Percentiles rank a stretch among this genome's conserved stretches.
phyloP scores from a whole-genome alignment of 1,284 basidiomycete genomes.

The Abortiporus biennis region DNA sequence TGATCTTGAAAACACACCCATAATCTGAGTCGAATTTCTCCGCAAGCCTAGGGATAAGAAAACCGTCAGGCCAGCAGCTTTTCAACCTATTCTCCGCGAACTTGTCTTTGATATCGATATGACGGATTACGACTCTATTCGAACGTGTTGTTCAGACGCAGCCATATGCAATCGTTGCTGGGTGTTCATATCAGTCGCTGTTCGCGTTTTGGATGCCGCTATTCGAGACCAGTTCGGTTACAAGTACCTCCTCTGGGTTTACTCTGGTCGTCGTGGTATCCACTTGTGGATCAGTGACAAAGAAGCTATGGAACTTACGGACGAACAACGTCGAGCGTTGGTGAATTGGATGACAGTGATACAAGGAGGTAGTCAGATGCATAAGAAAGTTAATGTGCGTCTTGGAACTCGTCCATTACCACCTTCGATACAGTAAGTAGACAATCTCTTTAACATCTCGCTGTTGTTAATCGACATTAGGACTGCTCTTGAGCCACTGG shows the following conservation, averaged over 20 bases:
- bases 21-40: not conserved
- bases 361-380: constrained; percentile 77
- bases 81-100: constrained; percentile 82
- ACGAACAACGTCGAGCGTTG: constrained; percentile 85
- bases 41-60: constrained; percentile 86
- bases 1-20: not conserved
- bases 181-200: constrained; percentile 91
- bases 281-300: constrained; percentile 97
- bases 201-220: constrained; percentile 78
- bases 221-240: constrained; percentile 87
- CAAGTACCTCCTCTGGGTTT: constrained; percentile 88
- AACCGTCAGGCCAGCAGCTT: constrained; percentile 69
- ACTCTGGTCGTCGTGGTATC: constrained; percentile 96
- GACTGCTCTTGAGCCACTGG: constrained; percentile 48
- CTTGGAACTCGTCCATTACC: constrained; percentile 49
- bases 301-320: constrained; percentile 84
- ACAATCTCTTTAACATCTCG: constrained; percentile 1
- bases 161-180: constrained; percentile 93
- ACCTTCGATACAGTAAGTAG: constrained; percentile 62
- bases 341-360: constrained; percentile 88
- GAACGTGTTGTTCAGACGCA: constrained; percentile 92
- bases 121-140: constrained; percentile 97
- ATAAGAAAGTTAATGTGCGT: constrained; percentile 81
- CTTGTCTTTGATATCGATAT: constrained; percentile 99
- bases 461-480: constrained; percentile 23